Evolutionary conservation across 805 yeast species (phyloP).

Genomic region (Ogataea angusta): DNA sequence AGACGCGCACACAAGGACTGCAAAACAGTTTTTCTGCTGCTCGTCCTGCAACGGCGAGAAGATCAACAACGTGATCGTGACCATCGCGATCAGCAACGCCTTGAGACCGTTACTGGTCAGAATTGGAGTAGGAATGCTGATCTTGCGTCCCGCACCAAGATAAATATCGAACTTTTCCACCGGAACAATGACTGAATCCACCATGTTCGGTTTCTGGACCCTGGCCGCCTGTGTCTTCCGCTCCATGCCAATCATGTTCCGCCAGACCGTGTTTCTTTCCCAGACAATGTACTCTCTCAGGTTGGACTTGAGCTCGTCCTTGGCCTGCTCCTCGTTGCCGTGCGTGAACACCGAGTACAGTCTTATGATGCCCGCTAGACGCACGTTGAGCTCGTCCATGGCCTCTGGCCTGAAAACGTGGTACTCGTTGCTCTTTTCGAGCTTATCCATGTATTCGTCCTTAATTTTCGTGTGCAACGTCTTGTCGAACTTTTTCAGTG

Average conservation of each 20-base stretch:
- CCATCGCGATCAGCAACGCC: constrained; percentile 41
- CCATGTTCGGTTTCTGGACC: constrained; percentile 31
- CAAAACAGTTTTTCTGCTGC: constrained; percentile 77
- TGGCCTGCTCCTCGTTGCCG: constrained; percentile 39
- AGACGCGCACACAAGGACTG: constrained; percentile 77
- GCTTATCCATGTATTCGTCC: constrained; percentile 49
- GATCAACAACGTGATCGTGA: constrained; percentile 48
- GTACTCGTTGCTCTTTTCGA: constrained; percentile 40
- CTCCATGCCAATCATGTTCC: constrained; percentile 90
- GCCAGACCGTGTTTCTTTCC: constrained; percentile 98
- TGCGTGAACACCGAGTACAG: constrained; percentile 39
- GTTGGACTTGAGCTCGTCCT: constrained; percentile 46
- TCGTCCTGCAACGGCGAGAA: constrained; percentile 58
- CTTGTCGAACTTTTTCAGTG: constrained; percentile 89
- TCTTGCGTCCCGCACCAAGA: constrained; percentile 29
- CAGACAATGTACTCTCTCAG: constrained; percentile 92
- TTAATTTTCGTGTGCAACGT: constrained; percentile 61
- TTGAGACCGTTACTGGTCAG: constrained; percentile 40
- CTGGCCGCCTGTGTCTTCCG: constrained; percentile 77
- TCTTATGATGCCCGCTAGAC: constrained; percentile 43
- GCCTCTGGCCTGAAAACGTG: constrained; percentile 55
- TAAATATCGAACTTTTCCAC: constrained; percentile 22
- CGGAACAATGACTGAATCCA: constrained; percentile 18
- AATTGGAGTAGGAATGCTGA: constrained; percentile 35
- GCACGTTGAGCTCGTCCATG: constrained; percentile 44